Conservation (phyloP, 352 stramenopile species). For the Phytophthora fragariaefolia region DNA sequence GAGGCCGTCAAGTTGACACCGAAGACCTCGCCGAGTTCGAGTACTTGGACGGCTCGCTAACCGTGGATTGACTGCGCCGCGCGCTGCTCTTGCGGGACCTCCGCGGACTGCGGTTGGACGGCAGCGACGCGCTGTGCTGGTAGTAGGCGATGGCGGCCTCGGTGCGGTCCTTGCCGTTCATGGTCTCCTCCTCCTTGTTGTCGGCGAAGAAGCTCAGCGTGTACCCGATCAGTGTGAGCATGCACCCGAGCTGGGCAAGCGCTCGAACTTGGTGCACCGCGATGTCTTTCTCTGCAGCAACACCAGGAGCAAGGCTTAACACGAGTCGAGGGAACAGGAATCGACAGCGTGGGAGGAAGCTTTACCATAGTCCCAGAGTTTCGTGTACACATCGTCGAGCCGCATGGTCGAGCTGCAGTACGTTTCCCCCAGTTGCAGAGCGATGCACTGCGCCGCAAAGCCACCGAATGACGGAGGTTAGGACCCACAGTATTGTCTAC, state of each 20-base stretch:
- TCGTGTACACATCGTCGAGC: slow-evolving; percentile 52
- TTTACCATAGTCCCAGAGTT: slow-evolving; percentile 67
- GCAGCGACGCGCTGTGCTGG: slow-evolving; percentile 35
- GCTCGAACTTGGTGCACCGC: slow-evolving; percentile 65
- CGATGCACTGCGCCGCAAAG: slow-evolving; percentile 47
- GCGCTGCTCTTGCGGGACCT: slow-evolving; percentile 19
- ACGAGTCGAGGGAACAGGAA: neutral
- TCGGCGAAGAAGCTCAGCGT: slow-evolving; percentile 63
- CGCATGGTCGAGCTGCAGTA: slow-evolving; percentile 62
- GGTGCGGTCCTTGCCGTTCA: slow-evolving; percentile 38
- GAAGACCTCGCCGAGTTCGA: slow-evolving; percentile 18
- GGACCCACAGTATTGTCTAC: too few species aligned
- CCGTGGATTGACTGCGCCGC: slow-evolving; percentile 30
- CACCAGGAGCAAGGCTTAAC: neutral
- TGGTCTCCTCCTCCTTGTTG: slow-evolving; percentile 46
- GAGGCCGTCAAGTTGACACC: too few species aligned
- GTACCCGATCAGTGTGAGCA: slow-evolving; percentile 65
- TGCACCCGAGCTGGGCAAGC: slow-evolving; percentile 59
- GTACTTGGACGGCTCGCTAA: slow-evolving; percentile 30
- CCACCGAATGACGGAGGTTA: neutral
- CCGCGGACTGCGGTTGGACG: slow-evolving; percentile 17
- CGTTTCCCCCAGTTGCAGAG: slow-evolving; percentile 45
- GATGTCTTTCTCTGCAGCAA: slow-evolving; percentile 44
- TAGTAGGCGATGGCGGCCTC: slow-evolving; percentile 29
- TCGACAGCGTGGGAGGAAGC: neutral